These are phyloP conservation scores for Fraxinus quadrangulata DNA, from an alignment of 257 asterid genomes.

Conservation along the genomic window DNA sequence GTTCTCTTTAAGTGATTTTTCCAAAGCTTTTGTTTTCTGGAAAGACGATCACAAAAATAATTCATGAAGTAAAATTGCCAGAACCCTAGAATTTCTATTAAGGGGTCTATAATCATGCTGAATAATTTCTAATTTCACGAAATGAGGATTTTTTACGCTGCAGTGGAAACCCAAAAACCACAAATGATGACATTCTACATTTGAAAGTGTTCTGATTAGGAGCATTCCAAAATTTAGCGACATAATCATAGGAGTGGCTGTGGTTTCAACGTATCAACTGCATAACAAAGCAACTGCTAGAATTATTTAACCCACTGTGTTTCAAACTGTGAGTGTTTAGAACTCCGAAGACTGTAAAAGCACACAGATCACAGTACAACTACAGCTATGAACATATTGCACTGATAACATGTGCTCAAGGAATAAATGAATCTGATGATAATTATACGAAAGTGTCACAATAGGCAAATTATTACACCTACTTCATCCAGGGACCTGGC, in stretches of 20 bases:
- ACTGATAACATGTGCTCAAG: background rate
- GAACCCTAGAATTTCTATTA: background rate
- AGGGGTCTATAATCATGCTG: background rate
- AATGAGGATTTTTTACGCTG: background rate
- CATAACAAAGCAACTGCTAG: background rate
- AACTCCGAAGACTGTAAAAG: background rate
- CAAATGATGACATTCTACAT: background rate
- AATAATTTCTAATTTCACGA: background rate
- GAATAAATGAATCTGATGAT: background rate
- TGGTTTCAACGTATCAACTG: background rate
- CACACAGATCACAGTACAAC: background rate
- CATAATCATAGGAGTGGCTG: background rate
- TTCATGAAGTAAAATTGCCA: background rate
- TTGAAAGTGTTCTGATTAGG: background rate
- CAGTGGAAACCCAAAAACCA: background rate
- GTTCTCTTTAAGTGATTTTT: conserved; percentile 38
- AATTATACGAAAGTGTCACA: background rate
- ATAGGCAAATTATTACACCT: background rate
- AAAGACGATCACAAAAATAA: conserved; percentile 8
- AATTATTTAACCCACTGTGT: background rate
- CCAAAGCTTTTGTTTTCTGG: conserved; percentile 62
- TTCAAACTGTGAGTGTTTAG: background rate
- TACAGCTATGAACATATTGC: background rate
- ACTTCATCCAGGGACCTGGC: background rate
- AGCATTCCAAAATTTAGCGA: background rate